Conservation (phyloP, 306 rosid genomes). For the Prosopis cineraria region DNA sequence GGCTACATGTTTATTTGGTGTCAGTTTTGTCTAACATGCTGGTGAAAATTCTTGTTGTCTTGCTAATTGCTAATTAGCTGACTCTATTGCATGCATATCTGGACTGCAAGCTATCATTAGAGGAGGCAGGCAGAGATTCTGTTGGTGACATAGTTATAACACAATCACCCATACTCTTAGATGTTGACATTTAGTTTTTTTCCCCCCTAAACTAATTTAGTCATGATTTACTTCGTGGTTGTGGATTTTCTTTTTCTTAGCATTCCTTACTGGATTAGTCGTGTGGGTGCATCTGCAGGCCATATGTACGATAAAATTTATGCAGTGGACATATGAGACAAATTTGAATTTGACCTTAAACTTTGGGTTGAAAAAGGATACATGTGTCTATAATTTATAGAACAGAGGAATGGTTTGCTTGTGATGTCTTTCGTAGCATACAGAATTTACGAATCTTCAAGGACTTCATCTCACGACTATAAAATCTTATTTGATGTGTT, state of each 20-base stretch:
- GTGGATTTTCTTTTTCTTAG: not conserved
- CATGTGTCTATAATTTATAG: not conserved
- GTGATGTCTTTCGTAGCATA: constrained; percentile 3
- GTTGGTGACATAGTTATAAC: no score
- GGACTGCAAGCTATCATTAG: no score
- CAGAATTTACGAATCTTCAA: constrained; percentile 5
- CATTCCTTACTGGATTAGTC: not conserved
- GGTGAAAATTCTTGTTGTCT: no score
- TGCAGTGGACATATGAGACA: not conserved
- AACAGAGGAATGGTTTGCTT: constrained; percentile 1
- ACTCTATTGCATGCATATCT: no score
- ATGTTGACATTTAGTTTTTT: no score
- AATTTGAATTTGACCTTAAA: not conserved
- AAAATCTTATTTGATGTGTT: not conserved
- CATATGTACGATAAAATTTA: not conserved
- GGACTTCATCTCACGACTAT: not conserved
- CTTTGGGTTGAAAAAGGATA: not conserved
- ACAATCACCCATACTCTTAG: no score
- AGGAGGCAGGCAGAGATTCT: no score
- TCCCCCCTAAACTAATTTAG: no score
- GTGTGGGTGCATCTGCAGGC: not conserved
- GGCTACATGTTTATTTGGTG: no score
- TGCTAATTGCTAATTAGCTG: no score
- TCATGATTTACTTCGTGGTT: no score
- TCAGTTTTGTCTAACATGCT: no score